A percentile compares a stretch with the other conserved stretches of the same genome.
phyloP scores from a whole-genome alignment of 106 monocot species.

The Hemerocallis citrina region DNA sequence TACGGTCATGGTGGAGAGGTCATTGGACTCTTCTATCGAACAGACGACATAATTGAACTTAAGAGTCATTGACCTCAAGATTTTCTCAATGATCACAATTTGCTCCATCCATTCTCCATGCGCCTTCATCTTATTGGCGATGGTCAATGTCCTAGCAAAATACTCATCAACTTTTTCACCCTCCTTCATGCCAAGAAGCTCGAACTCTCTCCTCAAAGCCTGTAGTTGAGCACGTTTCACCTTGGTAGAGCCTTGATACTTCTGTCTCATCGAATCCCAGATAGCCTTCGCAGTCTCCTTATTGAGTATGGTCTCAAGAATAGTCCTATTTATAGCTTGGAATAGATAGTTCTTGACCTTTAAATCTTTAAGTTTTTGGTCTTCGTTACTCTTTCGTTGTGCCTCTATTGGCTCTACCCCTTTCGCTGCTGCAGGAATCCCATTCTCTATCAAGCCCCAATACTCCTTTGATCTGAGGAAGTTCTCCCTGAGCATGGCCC shows the following conservation, averaged over 20 bases:
- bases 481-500: too few species aligned
- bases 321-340: not conserved
- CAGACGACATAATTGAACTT: not conserved
- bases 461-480: too few species aligned
- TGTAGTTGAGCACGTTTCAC: constrained; percentile 1
- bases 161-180: not conserved
- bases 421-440: too few species aligned
- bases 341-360: constrained; percentile 2
- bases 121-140: not conserved
- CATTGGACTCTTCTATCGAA: not conserved
- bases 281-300: not conserved
- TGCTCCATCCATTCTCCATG: not conserved
- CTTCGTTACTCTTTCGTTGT: not conserved
- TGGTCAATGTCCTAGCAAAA: not conserved
- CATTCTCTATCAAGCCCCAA: too few species aligned
- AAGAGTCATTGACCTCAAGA: not conserved
- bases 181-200: not conserved
- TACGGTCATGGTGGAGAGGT: not conserved
- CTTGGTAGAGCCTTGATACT: constrained; percentile 1
- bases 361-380: not conserved
- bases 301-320: not conserved
- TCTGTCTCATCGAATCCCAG: constrained; percentile 5
- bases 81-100: not conserved
- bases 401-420: too few species aligned
- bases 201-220: not conserved